A percentile compares a stretch with the other conserved stretches of the same genome.
phyloP scores from a whole-genome alignment of 2,329 filamentous ascomycete genomes.

The Botrytis medusae region DNA sequence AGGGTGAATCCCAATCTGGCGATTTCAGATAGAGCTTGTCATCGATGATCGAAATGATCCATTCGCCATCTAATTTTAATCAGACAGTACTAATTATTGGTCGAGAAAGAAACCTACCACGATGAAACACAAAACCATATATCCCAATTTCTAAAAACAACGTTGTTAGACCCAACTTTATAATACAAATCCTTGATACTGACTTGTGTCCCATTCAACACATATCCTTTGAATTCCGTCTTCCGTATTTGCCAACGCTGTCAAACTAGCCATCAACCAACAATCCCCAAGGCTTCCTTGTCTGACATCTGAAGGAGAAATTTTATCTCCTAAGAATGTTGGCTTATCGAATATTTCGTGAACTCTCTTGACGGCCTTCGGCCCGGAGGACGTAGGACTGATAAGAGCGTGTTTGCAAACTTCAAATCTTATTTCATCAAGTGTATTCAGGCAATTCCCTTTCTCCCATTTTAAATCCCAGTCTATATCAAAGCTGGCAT shows the following conservation, averaged over 20 bases:
- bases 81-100: not conserved
- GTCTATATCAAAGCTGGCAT: conserved; percentile 69
- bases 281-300: conserved; percentile 81
- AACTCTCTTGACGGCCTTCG: conserved; percentile 76
- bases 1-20: conserved; percentile 77
- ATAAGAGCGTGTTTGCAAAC: conserved; percentile 47
- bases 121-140: conserved; percentile 85
- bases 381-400: conserved; percentile 52
- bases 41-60: conserved; percentile 88
- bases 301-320: conserved; percentile 74
- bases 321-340: conserved; percentile 75
- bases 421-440: conserved; percentile 48
- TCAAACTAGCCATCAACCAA: conserved; percentile 80
- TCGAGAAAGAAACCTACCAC: conserved; percentile 41
- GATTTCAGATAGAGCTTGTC: conserved; percentile 86
- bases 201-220: conserved; percentile 66
- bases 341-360: conserved; percentile 75
- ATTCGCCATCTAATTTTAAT: conserved; percentile 66
- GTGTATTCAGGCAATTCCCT: conserved; percentile 40
- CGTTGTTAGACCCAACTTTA: conserved; percentile 14
- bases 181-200: not conserved
- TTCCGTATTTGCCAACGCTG: conserved; percentile 71
- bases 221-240: conserved; percentile 71
- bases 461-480: conserved; percentile 55
- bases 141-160: conserved; percentile 62